phyloP scores from a whole-genome alignment of 2,329 filamentous ascomycete genomes.

The Sclerotiophoma versabilis region DNA sequence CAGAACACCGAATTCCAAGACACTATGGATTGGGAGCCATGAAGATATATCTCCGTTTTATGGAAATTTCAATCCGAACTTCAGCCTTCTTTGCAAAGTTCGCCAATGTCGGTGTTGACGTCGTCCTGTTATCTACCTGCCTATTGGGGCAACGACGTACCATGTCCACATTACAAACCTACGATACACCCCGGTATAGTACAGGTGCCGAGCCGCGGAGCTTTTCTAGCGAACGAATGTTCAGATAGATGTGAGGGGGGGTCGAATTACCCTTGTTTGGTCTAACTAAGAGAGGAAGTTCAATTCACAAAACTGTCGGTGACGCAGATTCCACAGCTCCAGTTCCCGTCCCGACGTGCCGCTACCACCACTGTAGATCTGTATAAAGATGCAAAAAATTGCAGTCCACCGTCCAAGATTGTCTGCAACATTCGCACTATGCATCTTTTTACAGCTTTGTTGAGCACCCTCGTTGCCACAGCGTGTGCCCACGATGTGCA shows the following conservation, averaged over 20 bases:
- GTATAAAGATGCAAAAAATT: constrained; percentile 19
- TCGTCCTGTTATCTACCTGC: constrained; percentile 34
- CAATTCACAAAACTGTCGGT: constrained; percentile 16
- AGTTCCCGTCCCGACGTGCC: constrained; percentile 4
- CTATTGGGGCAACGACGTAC: constrained; percentile 35
- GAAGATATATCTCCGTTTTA: constrained; percentile 51
- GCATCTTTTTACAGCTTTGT: constrained; percentile 22
- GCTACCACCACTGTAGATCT: constrained; percentile 2
- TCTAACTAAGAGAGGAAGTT: constrained; percentile 42
- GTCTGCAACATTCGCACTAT: constrained; percentile 19
- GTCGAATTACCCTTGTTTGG: constrained; percentile 2
- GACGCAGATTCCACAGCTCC: constrained; percentile 5
- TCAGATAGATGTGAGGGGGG: constrained; percentile 6
- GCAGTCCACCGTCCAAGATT: background rate
- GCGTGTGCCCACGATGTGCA: constrained; percentile 36
- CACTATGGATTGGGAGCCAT: constrained; percentile 17
- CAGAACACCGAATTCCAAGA: background rate
- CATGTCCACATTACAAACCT: constrained; percentile 25
- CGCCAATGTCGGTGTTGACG: constrained; percentile 11
- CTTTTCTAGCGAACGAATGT: constrained; percentile 10
- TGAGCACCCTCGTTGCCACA: constrained; percentile 26
- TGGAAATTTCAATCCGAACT: background rate
- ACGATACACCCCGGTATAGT: constrained; percentile 19
- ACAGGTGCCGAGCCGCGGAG: constrained; percentile 36
- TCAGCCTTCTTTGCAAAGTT: constrained; percentile 1